phyloP scores from a whole-genome alignment of 1,284 basidiomycete genomes.

The Irpex sp. region DNA sequence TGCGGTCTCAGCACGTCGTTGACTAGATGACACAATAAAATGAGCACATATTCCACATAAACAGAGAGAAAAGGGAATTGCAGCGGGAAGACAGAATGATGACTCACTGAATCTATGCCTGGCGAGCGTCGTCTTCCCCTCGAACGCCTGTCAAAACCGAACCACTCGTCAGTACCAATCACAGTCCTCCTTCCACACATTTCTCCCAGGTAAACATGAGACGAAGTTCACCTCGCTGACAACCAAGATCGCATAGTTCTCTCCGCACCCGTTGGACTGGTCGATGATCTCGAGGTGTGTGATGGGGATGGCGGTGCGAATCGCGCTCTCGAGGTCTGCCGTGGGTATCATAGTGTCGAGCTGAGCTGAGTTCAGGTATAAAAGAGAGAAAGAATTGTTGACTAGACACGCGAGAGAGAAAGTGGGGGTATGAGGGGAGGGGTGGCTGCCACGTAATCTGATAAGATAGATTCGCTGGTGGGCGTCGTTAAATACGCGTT shows the following conservation, averaged over 20 bases:
- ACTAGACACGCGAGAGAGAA: not conserved
- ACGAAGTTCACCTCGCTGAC: conserved; percentile 58
- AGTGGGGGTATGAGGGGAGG: conserved; percentile 1
- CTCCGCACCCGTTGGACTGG: conserved; percentile 74
- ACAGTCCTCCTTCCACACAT: not conserved
- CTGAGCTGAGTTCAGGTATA: not conserved
- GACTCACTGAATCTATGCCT: conserved; percentile 62
- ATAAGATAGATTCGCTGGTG: conserved; percentile 24
- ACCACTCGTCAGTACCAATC: not conserved
- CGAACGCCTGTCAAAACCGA: conserved; percentile 47
- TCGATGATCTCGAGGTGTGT: conserved; percentile 69
- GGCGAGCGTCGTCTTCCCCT: conserved; percentile 71
- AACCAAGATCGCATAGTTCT: conserved; percentile 68
- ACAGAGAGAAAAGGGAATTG: not conserved
- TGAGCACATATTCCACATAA: not conserved
- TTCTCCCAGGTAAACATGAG: not conserved
- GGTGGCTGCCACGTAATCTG: conserved; percentile 18
- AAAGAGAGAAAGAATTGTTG: not conserved
- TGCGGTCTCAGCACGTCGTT: conserved; percentile 71
- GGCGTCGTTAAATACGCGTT: not conserved
- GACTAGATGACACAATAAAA: conserved; percentile 38
- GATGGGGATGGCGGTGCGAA: conserved; percentile 57
- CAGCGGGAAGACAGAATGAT: not conserved
- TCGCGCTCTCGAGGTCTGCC: conserved; percentile 52
- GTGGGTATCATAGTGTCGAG: conserved; percentile 49